Percentiles rank a stretch among this genome's conserved stretches.
These are phyloP conservation scores for Biancaea sappan DNA, from an alignment of 306 rosid species.

Conservation along the genomic window DNA sequence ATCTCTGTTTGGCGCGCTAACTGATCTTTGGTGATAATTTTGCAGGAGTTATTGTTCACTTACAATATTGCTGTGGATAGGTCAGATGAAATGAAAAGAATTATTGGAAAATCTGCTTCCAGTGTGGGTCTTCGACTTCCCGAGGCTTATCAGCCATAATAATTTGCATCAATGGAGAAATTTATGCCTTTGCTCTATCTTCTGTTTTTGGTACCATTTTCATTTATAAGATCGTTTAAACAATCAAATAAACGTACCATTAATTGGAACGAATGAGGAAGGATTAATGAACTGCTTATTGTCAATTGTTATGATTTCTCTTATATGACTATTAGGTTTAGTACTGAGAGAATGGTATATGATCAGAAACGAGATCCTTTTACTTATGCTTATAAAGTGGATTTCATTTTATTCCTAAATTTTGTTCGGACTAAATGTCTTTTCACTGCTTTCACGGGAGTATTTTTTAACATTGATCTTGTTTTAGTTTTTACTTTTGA, in stretches of 20 bases:
- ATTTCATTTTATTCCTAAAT: too few relatives aligned
- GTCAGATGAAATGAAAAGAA: constrained; percentile 73
- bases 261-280: not conserved
- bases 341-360: not conserved
- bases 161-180: not conserved
- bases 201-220: not conserved
- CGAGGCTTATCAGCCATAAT: constrained; percentile 65
- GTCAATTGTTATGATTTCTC: not conserved
- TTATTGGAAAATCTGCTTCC: constrained; percentile 89
- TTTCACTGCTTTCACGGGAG: too few relatives aligned
- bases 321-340: not conserved
- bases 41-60: constrained; percentile 85
- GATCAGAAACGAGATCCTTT: too few relatives aligned
- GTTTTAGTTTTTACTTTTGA: too few relatives aligned
- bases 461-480: too few relatives aligned
- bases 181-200: not conserved
- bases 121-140: constrained; percentile 95
- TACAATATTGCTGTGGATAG: constrained; percentile 94
- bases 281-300: not conserved
- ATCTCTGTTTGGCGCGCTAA: not conserved
- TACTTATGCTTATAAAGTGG: too few relatives aligned
- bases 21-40: constrained; percentile 20
- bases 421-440: too few relatives aligned
- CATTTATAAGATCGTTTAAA: not conserved
- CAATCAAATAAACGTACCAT: not conserved